These are phyloP conservation scores for Fusarium continuum DNA, from an alignment of 2,329 filamentous ascomycete species.

Conservation along the genomic window DNA sequence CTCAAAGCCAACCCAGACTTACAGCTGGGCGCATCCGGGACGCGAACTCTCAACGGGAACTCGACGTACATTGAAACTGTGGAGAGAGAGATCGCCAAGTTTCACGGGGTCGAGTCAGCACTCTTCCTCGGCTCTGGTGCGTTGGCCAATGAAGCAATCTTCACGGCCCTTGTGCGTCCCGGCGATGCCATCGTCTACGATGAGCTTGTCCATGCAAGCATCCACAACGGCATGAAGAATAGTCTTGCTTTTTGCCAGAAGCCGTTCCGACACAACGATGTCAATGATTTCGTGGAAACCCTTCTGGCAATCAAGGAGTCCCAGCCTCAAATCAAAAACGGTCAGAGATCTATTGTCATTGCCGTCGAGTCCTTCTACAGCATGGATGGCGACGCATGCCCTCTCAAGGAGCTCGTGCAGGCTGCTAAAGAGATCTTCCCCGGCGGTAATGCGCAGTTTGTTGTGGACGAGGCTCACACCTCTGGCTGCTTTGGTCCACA, in stretches of 20 bases:
- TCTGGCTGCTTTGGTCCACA: constrained; percentile 59
- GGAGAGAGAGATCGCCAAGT: constrained; percentile 68
- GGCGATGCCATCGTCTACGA: constrained; percentile 70
- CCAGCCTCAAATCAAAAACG: constrained; percentile 45
- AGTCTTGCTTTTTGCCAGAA: constrained; percentile 58
- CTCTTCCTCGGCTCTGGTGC: constrained; percentile 69
- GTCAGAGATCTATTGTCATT: constrained; percentile 49
- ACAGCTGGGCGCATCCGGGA: constrained; percentile 61
- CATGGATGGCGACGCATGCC: constrained; percentile 58
- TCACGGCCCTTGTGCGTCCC: constrained; percentile 58
- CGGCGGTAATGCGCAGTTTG: constrained; percentile 55
- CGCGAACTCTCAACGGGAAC: constrained; percentile 72
- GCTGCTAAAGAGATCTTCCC: constrained; percentile 48
- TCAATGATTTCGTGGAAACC: constrained; percentile 48
- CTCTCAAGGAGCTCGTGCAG: constrained; percentile 50
- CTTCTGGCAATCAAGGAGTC: constrained; percentile 45
- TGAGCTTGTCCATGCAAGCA: constrained; percentile 72
- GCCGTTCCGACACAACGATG: constrained; percentile 58
- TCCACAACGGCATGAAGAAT: constrained; percentile 70
- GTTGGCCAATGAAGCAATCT: constrained; percentile 63
- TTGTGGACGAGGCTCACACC: constrained; percentile 66
- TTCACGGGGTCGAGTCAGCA: constrained; percentile 66
- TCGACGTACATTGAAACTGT: constrained; percentile 62
- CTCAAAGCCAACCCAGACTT: constrained; percentile 55
- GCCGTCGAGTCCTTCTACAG: constrained; percentile 56